phyloP scores from a whole-genome alignment of 352 stramenopile genomes.

The Phytopythium boreale region DNA sequence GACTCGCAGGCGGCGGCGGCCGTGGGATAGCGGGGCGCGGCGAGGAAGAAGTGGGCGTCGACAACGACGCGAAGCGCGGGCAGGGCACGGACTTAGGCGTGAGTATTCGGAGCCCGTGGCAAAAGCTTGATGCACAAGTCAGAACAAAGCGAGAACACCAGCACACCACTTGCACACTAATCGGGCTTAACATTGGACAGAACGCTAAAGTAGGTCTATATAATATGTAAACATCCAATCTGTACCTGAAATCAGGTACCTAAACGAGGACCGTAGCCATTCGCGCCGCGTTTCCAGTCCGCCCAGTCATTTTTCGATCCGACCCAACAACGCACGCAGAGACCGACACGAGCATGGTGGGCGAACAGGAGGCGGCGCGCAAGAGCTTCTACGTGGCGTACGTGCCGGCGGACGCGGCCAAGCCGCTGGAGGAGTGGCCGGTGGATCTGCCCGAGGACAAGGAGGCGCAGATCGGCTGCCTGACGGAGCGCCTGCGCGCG shows the following conservation, averaged over 20 bases:
- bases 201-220: not conserved
- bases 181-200: no score
- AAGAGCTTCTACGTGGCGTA: conserved; percentile 75
- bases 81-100: not conserved
- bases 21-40: not conserved
- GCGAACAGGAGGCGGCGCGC: conserved; percentile 37
- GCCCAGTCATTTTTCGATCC: not conserved
- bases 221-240: not conserved
- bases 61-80: not conserved
- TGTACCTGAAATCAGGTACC: not conserved
- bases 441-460: conserved; percentile 72
- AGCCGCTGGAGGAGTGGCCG: conserved; percentile 69
- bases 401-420: conserved; percentile 49
- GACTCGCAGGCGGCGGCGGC: not conserved
- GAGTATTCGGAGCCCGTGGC: conserved; percentile 2
- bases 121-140: no score
- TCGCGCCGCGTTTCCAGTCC: not conserved
- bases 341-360: conserved; percentile 48
- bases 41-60: not conserved
- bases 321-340: not conserved
- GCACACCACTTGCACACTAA: not conserved
- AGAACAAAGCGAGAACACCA: not conserved
- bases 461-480: conserved; percentile 72
- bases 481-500: conserved; percentile 74
- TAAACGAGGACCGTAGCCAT: not conserved